Percentiles rank a stretch among this genome's conserved stretches.
Conservation (phyloP, 2,329 filamentous ascomycete genomes). For the Alternaria novae-zelandiae region DNA sequence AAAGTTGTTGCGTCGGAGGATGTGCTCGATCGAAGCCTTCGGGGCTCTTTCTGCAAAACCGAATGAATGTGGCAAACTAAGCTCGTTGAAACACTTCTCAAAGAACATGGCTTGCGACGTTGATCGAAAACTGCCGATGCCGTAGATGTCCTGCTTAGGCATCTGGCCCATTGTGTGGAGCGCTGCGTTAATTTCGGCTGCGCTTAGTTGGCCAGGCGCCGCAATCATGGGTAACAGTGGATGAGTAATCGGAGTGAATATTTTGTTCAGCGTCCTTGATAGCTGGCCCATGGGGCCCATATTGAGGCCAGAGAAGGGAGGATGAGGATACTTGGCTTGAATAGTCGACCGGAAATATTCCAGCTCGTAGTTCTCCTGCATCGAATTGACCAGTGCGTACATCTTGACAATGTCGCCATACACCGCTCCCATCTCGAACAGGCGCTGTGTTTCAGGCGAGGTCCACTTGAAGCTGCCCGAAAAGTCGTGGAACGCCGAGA, state of each 20-base stretch:
- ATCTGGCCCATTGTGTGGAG: slow-evolving; percentile 80
- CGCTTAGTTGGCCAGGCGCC: slow-evolving; percentile 83
- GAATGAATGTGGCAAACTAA: slow-evolving; percentile 85
- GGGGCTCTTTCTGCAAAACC: slow-evolving; percentile 74
- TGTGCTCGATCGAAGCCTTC: slow-evolving; percentile 71
- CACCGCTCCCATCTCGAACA: slow-evolving; percentile 74
- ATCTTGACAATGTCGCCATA: slow-evolving; percentile 90
- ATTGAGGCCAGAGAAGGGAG: slow-evolving; percentile 82
- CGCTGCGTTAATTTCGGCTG: slow-evolving; percentile 82
- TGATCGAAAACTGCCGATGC: slow-evolving; percentile 75
- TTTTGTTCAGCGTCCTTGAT: slow-evolving; percentile 81
- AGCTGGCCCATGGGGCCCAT: slow-evolving; percentile 88
- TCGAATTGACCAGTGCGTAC: slow-evolving; percentile 81
- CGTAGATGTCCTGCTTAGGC: slow-evolving; percentile 80
- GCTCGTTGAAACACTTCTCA: slow-evolving; percentile 67
- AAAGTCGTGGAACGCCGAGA: slow-evolving; percentile 92
- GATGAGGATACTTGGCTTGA: slow-evolving; percentile 70
- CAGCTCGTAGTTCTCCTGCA: slow-evolving; percentile 87
- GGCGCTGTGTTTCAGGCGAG: slow-evolving; percentile 70
- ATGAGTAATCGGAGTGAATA: slow-evolving; percentile 88
- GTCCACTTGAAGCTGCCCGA: slow-evolving; percentile 85
- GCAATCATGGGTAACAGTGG: slow-evolving; percentile 83
- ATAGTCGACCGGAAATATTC: slow-evolving; percentile 86
- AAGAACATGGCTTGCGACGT: slow-evolving; percentile 84
- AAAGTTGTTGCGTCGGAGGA: slow-evolving; percentile 76